These are phyloP conservation scores for Oenanthe javanica DNA, from an alignment of 140 eudicot species.

Conservation along the genomic window DNA sequence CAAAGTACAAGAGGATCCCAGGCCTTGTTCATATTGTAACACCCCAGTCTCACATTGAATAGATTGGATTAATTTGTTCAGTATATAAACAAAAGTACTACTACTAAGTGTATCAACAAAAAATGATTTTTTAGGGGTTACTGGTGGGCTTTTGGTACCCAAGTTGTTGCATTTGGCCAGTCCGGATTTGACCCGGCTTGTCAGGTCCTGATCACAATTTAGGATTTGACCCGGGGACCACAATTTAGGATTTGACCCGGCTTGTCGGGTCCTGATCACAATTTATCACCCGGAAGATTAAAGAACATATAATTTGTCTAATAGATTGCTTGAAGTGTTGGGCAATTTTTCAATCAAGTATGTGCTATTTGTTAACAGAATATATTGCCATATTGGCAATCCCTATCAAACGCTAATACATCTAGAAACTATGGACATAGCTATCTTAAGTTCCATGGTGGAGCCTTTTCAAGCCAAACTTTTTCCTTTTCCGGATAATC, in stretches of 20 bases:
- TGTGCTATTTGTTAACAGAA: not conserved
- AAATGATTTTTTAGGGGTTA: too few relatives aligned
- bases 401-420: not conserved
- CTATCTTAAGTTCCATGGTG: not conserved
- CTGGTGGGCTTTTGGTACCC: too few relatives aligned
- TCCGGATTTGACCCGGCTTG: too few relatives aligned
- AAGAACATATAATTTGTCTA: not conserved
- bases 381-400: not conserved
- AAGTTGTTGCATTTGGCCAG: too few relatives aligned
- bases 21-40: too few relatives aligned
- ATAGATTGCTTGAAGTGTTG: not conserved
- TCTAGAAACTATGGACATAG: not conserved
- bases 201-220: not conserved
- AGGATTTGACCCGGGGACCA: not conserved
- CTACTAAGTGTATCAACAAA: too few relatives aligned
- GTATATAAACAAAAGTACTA: too few relatives aligned
- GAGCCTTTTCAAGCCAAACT: slow-evolving; percentile 3
- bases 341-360: not conserved
- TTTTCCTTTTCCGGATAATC: not conserved
- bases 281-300: not conserved
- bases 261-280: not conserved
- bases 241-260: not conserved
- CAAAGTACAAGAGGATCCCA: too few relatives aligned
- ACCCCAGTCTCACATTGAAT: too few relatives aligned
- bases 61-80: too few relatives aligned